phyloP scores from a whole-genome alignment of 1,284 basidiomycete genomes.

The Schizophyllum amplum region DNA sequence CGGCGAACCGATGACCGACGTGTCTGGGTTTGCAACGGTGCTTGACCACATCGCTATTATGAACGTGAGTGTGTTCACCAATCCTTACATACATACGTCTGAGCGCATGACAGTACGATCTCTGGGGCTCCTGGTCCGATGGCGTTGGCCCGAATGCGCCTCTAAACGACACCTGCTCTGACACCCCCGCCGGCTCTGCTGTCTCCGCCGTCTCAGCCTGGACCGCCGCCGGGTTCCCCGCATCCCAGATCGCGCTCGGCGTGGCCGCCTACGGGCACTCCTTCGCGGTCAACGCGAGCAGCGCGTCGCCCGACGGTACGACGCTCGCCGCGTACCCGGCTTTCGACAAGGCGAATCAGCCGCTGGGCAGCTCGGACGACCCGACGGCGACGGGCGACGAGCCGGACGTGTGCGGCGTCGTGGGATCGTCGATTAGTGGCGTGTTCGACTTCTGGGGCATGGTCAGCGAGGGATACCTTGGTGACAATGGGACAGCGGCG shows the following conservation, averaged over 20 bases:
- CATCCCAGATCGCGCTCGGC: conserved; percentile 60
- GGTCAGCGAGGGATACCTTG: conserved; percentile 45
- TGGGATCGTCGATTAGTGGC: conserved; percentile 31
- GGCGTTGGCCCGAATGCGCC: conserved; percentile 77
- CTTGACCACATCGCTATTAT: conserved; percentile 60
- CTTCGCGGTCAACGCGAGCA: conserved; percentile 33
- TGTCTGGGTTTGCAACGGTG: conserved; percentile 60
- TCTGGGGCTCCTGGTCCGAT: conserved; percentile 48
- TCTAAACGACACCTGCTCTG: conserved; percentile 64
- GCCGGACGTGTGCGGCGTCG: conserved; percentile 44
- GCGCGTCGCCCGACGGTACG: conserved; percentile 29
- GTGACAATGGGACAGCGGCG: conserved; percentile 39
- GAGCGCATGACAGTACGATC: conserved; percentile 54
- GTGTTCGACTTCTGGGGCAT: conserved; percentile 56
- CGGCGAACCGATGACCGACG: conserved; percentile 52
- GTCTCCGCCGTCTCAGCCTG: conserved; percentile 66
- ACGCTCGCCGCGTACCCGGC: conserved; percentile 39
- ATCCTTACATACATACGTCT: not conserved
- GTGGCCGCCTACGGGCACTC: conserved; percentile 73
- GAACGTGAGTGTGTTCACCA: conserved; percentile 2
- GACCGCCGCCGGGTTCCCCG: conserved; percentile 74
- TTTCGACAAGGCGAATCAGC: conserved; percentile 36
- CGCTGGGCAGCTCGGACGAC: conserved; percentile 46
- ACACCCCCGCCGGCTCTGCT: conserved; percentile 67
- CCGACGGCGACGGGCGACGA: conserved; percentile 2